Percentiles rank a stretch among this genome's conserved stretches.
These are phyloP conservation scores for Euphorbia tirucalli DNA, from an alignment of 345 rosid genomes.

Conservation along the genomic window DNA sequence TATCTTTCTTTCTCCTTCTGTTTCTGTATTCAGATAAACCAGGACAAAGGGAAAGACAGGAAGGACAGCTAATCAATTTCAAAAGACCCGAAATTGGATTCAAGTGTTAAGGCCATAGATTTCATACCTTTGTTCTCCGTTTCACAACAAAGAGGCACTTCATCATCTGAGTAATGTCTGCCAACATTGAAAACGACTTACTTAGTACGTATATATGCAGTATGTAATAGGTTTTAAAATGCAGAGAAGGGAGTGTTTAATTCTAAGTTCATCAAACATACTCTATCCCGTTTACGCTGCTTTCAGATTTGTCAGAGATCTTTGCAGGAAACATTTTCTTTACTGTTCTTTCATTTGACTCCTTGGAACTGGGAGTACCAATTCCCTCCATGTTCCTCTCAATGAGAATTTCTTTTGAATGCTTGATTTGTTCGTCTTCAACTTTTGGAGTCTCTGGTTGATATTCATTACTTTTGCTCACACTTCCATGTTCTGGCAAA, in stretches of 20 bases:
- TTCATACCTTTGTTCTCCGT: constrained; percentile 26
- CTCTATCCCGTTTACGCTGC: constrained; percentile 34
- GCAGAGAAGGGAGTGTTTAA: not conserved
- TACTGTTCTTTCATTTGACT: constrained; percentile 20
- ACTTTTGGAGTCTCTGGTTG: constrained; percentile 24
- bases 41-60: not conserved
- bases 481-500: constrained; percentile 36
- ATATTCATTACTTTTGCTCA: constrained; percentile 24
- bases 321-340: constrained; percentile 42
- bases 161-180: constrained; percentile 31
- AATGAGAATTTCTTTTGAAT: constrained; percentile 14
- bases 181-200: constrained; percentile 10
- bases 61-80: constrained; percentile 3
- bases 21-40: constrained; percentile 8
- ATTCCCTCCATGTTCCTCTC: constrained; percentile 20
- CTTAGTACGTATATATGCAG: not conserved
- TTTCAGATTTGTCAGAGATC: constrained; percentile 35
- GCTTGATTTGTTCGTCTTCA: constrained; percentile 22
- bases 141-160: constrained; percentile 20
- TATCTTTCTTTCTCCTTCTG: constrained; percentile 24
- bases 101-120: not conserved
- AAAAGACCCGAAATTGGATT: not conserved
- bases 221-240: not conserved
- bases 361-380: constrained; percentile 26
- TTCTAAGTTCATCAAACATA: constrained; percentile 31